phyloP scores from a whole-genome alignment of 2,329 filamentous ascomycete genomes.

The Sarocladiaceae sp. region DNA sequence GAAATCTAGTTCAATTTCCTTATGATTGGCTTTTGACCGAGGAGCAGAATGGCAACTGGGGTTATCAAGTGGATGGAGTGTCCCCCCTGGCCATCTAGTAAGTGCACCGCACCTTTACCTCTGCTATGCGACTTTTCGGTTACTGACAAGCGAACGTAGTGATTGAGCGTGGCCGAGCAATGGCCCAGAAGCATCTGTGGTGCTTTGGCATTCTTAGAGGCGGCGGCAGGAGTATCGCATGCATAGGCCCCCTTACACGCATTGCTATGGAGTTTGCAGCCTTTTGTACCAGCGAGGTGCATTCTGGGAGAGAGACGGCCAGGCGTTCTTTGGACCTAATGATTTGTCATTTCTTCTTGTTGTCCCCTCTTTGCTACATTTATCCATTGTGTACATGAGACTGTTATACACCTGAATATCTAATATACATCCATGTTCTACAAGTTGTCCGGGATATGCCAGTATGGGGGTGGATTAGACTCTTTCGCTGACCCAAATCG shows the following conservation, averaged over 20 bases:
- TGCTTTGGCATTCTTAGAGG: too few relatives aligned
- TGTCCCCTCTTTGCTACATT: neutral
- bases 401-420: neutral
- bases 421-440: conserved; percentile 8
- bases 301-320: neutral
- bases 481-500: conserved; percentile 85
- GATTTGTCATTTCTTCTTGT: neutral
- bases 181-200: too few relatives aligned
- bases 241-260: neutral
- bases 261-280: conserved; percentile 8
- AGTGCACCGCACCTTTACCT: conserved; percentile 38
- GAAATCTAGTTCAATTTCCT: conserved; percentile 83
- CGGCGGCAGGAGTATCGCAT: conserved; percentile 9
- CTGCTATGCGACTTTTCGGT: conserved; percentile 15
- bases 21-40: conserved; percentile 94
- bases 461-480: conserved; percentile 36
- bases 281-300: conserved; percentile 3
- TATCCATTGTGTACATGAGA: neutral
- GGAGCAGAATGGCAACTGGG: conserved; percentile 90
- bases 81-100: conserved; percentile 97
- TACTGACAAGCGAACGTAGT: neutral
- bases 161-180: too few relatives aligned
- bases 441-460: neutral
- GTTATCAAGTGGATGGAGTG: conserved; percentile 93
- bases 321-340: conserved; percentile 3